Conservation (phyloP, 2,329 filamentous ascomycete species). For the Davidsoniella virescens region DNA sequence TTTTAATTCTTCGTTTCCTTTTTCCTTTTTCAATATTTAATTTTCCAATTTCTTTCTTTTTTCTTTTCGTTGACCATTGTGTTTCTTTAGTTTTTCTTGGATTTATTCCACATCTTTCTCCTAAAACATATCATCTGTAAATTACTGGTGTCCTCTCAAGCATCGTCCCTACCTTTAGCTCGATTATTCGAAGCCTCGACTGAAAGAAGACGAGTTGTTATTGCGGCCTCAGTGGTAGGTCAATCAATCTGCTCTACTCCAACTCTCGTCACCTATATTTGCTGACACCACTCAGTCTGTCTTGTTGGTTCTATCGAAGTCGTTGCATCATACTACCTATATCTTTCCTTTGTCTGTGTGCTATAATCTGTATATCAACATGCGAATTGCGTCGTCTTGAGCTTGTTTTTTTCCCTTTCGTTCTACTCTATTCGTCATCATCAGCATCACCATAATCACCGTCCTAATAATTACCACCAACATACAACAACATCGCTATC, state of each 20-base stretch:
- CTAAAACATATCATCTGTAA: no score
- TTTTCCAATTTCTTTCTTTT: neutral
- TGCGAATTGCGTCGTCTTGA: slow-evolving; percentile 2
- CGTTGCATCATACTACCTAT: neutral
- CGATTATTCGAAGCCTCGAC: no score
- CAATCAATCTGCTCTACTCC: no score
- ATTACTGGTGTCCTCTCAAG: no score
- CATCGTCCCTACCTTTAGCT: no score
- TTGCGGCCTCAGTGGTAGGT: no score
- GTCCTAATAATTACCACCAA: neutral
- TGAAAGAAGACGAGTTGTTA: no score
- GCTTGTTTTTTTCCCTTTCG: neutral
- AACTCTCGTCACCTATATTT: no score
- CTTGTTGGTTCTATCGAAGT: neutral
- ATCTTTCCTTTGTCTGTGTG: neutral
- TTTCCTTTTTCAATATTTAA: neutral
- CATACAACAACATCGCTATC: no score
- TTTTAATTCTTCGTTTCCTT: neutral
- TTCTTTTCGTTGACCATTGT: neutral
- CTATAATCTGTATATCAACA: slow-evolving; percentile 1
- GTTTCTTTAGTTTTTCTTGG: neutral
- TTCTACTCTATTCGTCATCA: neutral
- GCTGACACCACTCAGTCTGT: no score
- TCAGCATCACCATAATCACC: neutral
- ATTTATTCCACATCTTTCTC: no score